Evolutionary conservation across 352 stramenopile species (phyloP), one percentile per base, ranked within the genome.

Genomic region (Blastocystis sp.): DNA sequence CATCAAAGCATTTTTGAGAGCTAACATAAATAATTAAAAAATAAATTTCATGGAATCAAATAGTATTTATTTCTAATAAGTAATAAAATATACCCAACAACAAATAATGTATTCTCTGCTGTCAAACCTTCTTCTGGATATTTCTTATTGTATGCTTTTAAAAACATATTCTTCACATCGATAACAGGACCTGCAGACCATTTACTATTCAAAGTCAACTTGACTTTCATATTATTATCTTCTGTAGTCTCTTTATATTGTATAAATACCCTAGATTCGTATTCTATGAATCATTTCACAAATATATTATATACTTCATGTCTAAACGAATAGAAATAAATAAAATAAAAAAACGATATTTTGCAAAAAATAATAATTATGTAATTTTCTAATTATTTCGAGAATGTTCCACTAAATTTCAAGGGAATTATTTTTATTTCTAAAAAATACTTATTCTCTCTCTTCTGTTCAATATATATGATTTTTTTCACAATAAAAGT

Each of bases 91-190:
- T n/a, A n/a, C n/a, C n/a, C n/a, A n/a, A n/a, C n/a, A n/a, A n/a
- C n/a, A n/a, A n/a, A n/a, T n/a, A n/a, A n/a, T 2, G 64, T 69
- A 10, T 56, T 58, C 25, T 65, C 55, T 6, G 43, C 21, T n/a
- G 55, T 58, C 28, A 65, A 58, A 13, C 37, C 43, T 32, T 82
- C 74, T 1, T 82, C 72, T 5, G 77, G 72, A 59, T 83, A 81
- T 68, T 84, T 84, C 37, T 75, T 80, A 67, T 86, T 86, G 69
- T 86, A 86, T 57, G 82, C 74, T 68, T 85, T 78, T 35, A 84
- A 76, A 48, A 86, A 86, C 67, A 86, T 84, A 27, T 62, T 62
- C 33, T 62, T 62, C 25, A 62, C 52, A 25, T 62, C 54, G 16
- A 42, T 54, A 36, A 62, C 54, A 3, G 52, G 52, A 34, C 54